Evolutionary conservation across 164 flowering plant genomes (phyloP).

Genomic region (Stephania cephalantha): DNA sequence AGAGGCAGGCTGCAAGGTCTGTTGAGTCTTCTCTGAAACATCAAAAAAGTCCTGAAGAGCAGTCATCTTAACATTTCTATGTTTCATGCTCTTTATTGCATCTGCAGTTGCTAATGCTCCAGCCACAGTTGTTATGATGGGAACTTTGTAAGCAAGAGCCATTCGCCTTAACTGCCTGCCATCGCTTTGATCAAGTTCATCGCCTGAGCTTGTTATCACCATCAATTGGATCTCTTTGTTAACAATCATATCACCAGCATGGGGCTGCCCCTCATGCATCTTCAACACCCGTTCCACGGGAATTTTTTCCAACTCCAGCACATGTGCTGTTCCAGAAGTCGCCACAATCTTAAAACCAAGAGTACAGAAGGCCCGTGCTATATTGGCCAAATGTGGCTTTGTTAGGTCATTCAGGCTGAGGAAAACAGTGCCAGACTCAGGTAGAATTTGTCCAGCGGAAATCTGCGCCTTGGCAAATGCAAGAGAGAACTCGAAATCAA

Average conservation of each 20-base stretch:
- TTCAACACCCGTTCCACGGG: constrained; percentile 74
- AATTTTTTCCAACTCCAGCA: constrained; percentile 64
- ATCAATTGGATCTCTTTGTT: constrained; percentile 82
- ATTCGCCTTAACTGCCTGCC: constrained; percentile 76
- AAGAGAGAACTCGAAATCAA: constrained; percentile 51
- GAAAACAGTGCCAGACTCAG: constrained; percentile 77
- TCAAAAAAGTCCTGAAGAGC: constrained; percentile 83
- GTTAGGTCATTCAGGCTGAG: constrained; percentile 79
- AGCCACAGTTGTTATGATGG: constrained; percentile 78
- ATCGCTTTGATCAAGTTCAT: constrained; percentile 69
- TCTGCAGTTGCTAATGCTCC: constrained; percentile 80
- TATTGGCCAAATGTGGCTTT: constrained; percentile 58
- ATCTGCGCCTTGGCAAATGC: constrained; percentile 93
- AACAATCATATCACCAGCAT: constrained; percentile 84
- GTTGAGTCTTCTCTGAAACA: constrained; percentile 16
- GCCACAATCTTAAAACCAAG: constrained; percentile 65
- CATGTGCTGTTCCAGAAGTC: constrained; percentile 79
- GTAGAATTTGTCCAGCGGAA: constrained; percentile 91
- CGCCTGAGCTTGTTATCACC: constrained; percentile 97
- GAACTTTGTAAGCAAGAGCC: constrained; percentile 88
- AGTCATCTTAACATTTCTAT: constrained; percentile 49
- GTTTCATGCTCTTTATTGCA: constrained; percentile 71
- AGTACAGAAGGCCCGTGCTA: constrained; percentile 56
- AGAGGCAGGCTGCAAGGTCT: constrained; percentile 46
- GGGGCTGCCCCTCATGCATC: constrained; percentile 93